Conservation (phyloP, 2,329 filamentous ascomycete species). For the Apiospora saccharicola region DNA sequence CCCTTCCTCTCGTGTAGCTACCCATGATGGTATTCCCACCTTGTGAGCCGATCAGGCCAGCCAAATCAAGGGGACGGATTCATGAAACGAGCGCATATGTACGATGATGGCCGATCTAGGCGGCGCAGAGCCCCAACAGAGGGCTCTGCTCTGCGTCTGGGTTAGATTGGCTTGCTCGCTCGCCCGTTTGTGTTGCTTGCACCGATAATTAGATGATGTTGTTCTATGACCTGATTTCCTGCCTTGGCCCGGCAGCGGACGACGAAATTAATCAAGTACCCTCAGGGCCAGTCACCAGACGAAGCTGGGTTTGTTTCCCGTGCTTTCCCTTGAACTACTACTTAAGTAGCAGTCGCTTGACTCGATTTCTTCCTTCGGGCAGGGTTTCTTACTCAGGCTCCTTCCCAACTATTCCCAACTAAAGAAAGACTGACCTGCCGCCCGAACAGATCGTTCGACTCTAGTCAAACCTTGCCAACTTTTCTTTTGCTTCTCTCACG, state of each 20-base stretch:
- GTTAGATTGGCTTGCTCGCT: neutral
- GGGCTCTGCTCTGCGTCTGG: neutral
- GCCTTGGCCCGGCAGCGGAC: neutral
- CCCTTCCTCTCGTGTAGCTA: neutral
- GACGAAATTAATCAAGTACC: neutral
- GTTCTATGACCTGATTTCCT: slow-evolving; percentile 1
- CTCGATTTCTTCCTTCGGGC: neutral
- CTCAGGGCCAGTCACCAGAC: neutral
- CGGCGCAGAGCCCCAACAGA: neutral
- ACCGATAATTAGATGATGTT: neutral
- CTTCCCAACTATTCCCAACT: neutral
- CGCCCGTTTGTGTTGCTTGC: neutral
- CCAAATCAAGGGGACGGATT: neutral
- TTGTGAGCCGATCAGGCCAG: neutral
- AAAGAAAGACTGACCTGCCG: neutral
- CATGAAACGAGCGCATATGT: neutral
- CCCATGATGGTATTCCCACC: neutral
- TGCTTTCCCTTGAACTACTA: neutral
- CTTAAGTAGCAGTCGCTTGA: slow-evolving; percentile 4
- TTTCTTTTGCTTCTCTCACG: neutral
- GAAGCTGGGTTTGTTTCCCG: neutral
- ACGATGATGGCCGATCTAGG: neutral
- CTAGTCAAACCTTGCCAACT: slow-evolving; percentile 1
- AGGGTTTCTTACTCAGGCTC: neutral
- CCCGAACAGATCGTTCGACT: neutral